These are phyloP conservation scores for Persicaria maculosa DNA, from an alignment of 148 eudicot genomes.

Conservation along the genomic window DNA sequence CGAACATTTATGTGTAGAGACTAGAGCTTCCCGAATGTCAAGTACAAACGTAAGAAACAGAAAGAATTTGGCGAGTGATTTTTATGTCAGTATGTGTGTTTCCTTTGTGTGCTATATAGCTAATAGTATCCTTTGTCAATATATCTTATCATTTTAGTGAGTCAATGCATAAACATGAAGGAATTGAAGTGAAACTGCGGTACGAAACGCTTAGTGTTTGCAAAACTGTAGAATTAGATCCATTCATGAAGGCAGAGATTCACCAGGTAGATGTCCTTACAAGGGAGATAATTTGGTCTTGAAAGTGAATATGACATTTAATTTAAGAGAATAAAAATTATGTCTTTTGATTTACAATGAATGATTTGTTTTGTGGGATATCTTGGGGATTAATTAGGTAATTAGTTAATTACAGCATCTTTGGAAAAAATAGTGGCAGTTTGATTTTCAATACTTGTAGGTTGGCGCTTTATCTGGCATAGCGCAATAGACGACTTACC, in stretches of 20 bases:
- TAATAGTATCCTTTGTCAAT: not conserved
- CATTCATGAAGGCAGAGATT: not conserved
- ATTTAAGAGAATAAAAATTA: not conserved
- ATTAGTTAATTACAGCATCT: not conserved
- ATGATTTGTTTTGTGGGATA: not conserved
- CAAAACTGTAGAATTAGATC: slow-evolving; percentile 3
- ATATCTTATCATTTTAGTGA: not conserved
- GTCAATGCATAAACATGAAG: not conserved
- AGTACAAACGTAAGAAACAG: not conserved
- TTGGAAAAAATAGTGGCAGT: not conserved
- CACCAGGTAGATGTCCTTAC: not conserved
- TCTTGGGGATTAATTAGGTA: not conserved
- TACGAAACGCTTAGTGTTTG: not conserved
- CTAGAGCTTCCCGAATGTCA: not conserved
- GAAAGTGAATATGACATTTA: not conserved
- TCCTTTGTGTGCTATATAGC: not conserved
- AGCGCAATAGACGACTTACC: not conserved
- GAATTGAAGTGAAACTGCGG: not conserved
- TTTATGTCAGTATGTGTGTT: not conserved
- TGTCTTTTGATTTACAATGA: not conserved
- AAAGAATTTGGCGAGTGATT: not conserved
- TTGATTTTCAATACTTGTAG: not conserved
- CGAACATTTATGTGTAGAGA: no score
- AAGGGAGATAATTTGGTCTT: not conserved
- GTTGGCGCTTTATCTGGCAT: not conserved